Percentiles rank a stretch among this genome's conserved stretches.
Evolutionary conservation across 371 early-diverging fungal genomes (phyloP).

Genomic region (Mucor lusitanicus): DNA sequence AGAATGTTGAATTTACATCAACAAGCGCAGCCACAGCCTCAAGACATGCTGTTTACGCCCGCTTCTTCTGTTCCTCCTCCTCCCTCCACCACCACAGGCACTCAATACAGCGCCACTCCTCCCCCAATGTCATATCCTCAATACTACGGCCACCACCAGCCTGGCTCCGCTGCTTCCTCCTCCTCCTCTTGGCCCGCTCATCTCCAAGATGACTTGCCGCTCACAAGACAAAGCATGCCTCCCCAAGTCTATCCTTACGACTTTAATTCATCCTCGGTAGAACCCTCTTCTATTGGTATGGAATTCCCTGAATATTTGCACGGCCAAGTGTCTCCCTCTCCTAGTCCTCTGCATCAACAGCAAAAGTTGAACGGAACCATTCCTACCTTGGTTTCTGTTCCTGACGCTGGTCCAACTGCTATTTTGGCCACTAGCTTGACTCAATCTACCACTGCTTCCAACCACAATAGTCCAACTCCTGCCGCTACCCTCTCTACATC

Average conservation of each 20-base stretch:
- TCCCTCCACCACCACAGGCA: neutral
- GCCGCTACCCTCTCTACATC: neutral
- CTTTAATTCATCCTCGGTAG: neutral
- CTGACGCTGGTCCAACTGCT: constrained; percentile 52
- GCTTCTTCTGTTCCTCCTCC: constrained; percentile 18
- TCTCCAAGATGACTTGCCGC: constrained; percentile 9
- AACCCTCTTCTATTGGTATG: constrained; percentile 5
- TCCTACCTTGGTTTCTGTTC: constrained; percentile 41
- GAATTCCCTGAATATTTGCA: constrained; percentile 35
- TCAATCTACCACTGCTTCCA: neutral
- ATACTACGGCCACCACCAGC: neutral
- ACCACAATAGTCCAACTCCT: neutral
- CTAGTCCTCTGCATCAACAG: constrained; percentile 18
- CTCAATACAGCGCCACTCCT: constrained; percentile 16
- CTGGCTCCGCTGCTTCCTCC: neutral
- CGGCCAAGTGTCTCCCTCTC: constrained; percentile 30
- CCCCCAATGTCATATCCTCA: constrained; percentile 24
- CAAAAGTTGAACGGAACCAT: constrained; percentile 13
- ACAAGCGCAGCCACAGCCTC: constrained; percentile 11
- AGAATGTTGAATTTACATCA: constrained; percentile 1
- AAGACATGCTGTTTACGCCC: constrained; percentile 7
- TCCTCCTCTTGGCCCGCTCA: constrained; percentile 10
- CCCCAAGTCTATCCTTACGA: constrained; percentile 27
- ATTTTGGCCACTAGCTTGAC: constrained; percentile 17
- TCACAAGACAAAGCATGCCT: constrained; percentile 37